Evolutionary conservation across 495 filamentous ascomycete genomes (phyloP).

Genomic region (Penicillium pancosmium): DNA sequence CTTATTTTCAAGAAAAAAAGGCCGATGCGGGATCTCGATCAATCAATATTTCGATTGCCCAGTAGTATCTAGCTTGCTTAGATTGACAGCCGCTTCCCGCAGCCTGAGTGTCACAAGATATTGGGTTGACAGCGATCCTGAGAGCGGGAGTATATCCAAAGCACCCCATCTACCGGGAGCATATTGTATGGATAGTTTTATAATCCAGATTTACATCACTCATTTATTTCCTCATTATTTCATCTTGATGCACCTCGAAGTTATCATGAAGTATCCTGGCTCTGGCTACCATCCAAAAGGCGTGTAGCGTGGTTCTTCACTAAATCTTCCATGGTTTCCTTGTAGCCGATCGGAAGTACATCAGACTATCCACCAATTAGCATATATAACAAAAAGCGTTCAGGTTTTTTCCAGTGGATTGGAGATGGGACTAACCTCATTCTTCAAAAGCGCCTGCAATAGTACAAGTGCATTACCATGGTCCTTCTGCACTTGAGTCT

Average conservation of each 20-base stretch:
- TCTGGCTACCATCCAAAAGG: constrained; percentile 11
- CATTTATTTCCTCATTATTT: not conserved
- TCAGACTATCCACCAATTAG: constrained; percentile 32
- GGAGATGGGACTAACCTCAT: constrained; percentile 41
- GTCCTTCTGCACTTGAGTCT: constrained; percentile 47
- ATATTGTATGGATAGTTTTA: too few relatives aligned
- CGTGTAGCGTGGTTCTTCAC: constrained; percentile 29
- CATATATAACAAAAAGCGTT: not conserved
- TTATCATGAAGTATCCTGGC: not conserved
- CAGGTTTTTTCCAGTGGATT: not conserved
- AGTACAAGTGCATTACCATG: constrained; percentile 68
- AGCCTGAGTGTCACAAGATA: too few relatives aligned
- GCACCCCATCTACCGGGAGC: not conserved
- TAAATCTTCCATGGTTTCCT: constrained; percentile 31
- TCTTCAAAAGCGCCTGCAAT: constrained; percentile 58
- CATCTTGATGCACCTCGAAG: not conserved
- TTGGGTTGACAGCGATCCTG: too few relatives aligned
- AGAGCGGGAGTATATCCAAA: not conserved
- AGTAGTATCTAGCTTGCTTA: too few relatives aligned
- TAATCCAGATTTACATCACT: too few relatives aligned
- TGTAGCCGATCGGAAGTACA: constrained; percentile 30
- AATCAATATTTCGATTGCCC: too few relatives aligned
- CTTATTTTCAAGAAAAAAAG: too few relatives aligned
- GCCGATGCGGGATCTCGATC: too few relatives aligned
- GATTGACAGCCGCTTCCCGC: too few relatives aligned